Evolutionary conservation across 108 stramenopile genomes (phyloP).

Genomic region (Cylindrotheca fusiformis): DNA sequence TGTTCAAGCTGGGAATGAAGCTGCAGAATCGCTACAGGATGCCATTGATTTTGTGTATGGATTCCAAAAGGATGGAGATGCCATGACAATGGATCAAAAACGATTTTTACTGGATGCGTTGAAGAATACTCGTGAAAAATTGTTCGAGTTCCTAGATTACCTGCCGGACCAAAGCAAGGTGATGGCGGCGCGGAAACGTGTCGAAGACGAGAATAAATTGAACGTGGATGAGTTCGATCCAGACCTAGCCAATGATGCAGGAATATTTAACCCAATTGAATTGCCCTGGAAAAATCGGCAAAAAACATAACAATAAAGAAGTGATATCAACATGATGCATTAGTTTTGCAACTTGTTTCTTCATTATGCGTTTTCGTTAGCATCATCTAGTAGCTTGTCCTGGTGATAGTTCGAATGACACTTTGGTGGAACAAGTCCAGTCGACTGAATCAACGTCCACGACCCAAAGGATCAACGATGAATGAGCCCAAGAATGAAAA

Average conservation of each 20-base stretch:
- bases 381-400: no score
- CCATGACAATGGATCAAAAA: conserved; percentile 51
- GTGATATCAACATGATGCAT: no score
- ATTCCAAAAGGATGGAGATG: conserved; percentile 2
- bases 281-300: conserved; percentile 63
- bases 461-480: no score
- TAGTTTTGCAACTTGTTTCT: no score
- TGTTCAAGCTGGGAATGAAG: conserved; percentile 53
- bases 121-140: conserved; percentile 40
- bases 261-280: conserved; percentile 67
- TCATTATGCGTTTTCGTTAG: no score
- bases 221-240: conserved; percentile 74
- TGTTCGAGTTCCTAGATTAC: conserved; percentile 54
- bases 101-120: conserved; percentile 42
- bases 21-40: conserved; percentile 57
- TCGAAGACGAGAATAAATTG: conserved; percentile 61
- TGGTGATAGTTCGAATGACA: no score
- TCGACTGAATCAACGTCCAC: no score
- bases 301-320: no score
- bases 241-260: conserved; percentile 48
- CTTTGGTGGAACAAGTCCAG: no score
- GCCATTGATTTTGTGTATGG: conserved; percentile 68
- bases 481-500: no score
- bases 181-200: conserved; percentile 49
- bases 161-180: conserved; percentile 48